Evolutionary conservation across 2,329 filamentous ascomycete species (phyloP), one percentile per base, ranked within the genome.

Genomic region (Neopestalotiopsis clavispora): DNA sequence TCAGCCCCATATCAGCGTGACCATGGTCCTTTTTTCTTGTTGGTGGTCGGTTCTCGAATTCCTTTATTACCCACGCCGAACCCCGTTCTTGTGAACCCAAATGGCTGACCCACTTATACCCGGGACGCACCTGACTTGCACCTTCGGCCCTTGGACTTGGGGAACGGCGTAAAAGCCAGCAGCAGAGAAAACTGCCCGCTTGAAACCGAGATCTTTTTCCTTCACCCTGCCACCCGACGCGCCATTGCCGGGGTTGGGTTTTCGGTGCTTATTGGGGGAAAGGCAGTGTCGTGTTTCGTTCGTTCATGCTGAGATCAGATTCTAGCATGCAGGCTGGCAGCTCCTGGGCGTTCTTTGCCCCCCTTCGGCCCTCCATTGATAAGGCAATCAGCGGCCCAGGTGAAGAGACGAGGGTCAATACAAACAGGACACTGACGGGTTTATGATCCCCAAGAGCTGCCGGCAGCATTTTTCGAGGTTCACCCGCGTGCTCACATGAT

Each of bases 31-130:
- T 49, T 49, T 49, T 49, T 28, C 3, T 28, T 38, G 6, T 38
- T 38, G 34, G 34, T 38, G 34, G 34, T 38, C 34, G 34, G 10
- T 38, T 10, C 23, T 28, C 23, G 23, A 38, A 38, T 28, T 28
- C 34, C 34, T 38, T 38, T 38, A 38, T 38, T 38, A 38, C 34
- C 34, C 13, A 59, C 14, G 30, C 59, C 59, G 59, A 38, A 38
- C n/a, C 32, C 32, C 28, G n/a, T 30, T 28, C 23, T 28, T 62
- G 59, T 38, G 30, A 62, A 62, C 59, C 40, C 49, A 56, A 34
- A 66, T 17, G n/a, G 28, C 30, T 30, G 63, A 66, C 63, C 63
- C 63, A 66, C 63, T 32, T 38, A 57, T 66, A 66, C 28, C 63
- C 63, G 63, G 63, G 28, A 57, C n/a, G 40, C n/a, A 57, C 63